Percentiles rank a stretch among this genome's conserved stretches.
phyloP scores from a whole-genome alignment of 2,329 filamentous ascomycete genomes.

The Nectriaceae sp. region DNA sequence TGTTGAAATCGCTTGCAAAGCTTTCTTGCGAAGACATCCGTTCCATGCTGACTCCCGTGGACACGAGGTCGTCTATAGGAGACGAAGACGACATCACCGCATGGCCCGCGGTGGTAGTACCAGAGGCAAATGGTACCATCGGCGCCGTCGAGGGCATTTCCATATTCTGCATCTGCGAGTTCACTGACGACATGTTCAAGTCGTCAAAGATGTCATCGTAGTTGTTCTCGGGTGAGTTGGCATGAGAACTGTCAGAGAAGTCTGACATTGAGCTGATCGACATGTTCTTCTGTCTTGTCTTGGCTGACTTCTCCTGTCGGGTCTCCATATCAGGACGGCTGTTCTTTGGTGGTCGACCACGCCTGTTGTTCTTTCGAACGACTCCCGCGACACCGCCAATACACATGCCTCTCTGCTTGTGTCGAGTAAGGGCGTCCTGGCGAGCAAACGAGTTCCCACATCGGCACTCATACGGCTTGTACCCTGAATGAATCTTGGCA shows the following conservation, averaged over 20 bases:
- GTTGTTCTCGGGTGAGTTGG: conserved; percentile 53
- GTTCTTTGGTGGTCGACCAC: conserved; percentile 65
- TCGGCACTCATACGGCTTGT: conserved; percentile 92
- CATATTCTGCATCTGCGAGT: conserved; percentile 34
- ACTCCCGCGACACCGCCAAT: conserved; percentile 88
- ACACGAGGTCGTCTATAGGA: conserved; percentile 40
- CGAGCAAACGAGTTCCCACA: conserved; percentile 94
- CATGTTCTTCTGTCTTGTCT: conserved; percentile 58
- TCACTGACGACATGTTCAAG: neutral
- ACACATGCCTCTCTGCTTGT: conserved; percentile 95
- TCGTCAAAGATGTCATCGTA: conserved; percentile 48
- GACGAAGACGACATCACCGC: conserved; percentile 43
- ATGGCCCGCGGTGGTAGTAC: conserved; percentile 38
- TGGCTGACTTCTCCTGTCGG: conserved; percentile 57
- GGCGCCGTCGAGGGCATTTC: conserved; percentile 30
- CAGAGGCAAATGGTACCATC: conserved; percentile 46
- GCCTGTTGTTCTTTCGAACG: conserved; percentile 60
- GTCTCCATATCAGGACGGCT: conserved; percentile 59
- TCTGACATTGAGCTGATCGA: conserved; percentile 51
- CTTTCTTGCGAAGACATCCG: conserved; percentile 42
- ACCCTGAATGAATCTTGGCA: conserved; percentile 93
- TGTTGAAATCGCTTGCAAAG: conserved; percentile 53
- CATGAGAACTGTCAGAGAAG: conserved; percentile 58
- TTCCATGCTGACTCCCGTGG: conserved; percentile 47
- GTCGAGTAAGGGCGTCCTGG: conserved; percentile 91